Evolutionary conservation across 306 rosid species (phyloP).

Genomic region (Carpinus viminea): DNA sequence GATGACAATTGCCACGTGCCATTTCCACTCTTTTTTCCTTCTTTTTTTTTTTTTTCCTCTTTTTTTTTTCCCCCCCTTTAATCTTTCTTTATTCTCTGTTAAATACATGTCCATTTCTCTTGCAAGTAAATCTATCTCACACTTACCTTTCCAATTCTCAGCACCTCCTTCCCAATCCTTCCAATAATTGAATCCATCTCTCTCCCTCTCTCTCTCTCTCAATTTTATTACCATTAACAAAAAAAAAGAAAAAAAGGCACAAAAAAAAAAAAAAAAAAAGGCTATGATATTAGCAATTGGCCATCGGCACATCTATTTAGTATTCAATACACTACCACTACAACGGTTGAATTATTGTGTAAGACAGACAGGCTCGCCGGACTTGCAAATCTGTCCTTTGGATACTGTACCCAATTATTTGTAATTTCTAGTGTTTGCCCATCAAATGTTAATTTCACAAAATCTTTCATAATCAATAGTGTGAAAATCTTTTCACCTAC

Average conservation of each 20-base stretch:
- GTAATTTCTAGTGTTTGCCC: too few species aligned
- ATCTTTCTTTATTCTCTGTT: conserved; percentile 37
- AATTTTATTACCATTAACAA: too few species aligned
- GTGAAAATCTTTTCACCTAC: too few species aligned
- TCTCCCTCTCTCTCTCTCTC: too few species aligned
- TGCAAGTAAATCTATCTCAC: conserved; percentile 32
- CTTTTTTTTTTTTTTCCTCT: neutral
- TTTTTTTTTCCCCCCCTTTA: neutral
- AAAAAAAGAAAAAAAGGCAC: too few species aligned
- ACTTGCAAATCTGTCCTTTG: neutral
- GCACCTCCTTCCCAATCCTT: neutral
- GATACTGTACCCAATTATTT: neutral
- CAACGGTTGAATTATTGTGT: neutral
- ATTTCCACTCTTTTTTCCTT: conserved; percentile 1
- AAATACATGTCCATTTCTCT: conserved; percentile 33
- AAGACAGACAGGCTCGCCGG: neutral
- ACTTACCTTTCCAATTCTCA: conserved; percentile 3
- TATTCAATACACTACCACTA: neutral
- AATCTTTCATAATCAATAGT: too few species aligned
- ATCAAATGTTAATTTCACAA: too few species aligned
- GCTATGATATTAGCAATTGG: neutral
- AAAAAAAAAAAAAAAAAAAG: too few species aligned
- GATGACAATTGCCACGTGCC: conserved; percentile 38
- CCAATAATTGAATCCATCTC: neutral
- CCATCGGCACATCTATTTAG: neutral